Conservation (phyloP, 1,284 basidiomycete species). For the Malassezia furfur region DNA sequence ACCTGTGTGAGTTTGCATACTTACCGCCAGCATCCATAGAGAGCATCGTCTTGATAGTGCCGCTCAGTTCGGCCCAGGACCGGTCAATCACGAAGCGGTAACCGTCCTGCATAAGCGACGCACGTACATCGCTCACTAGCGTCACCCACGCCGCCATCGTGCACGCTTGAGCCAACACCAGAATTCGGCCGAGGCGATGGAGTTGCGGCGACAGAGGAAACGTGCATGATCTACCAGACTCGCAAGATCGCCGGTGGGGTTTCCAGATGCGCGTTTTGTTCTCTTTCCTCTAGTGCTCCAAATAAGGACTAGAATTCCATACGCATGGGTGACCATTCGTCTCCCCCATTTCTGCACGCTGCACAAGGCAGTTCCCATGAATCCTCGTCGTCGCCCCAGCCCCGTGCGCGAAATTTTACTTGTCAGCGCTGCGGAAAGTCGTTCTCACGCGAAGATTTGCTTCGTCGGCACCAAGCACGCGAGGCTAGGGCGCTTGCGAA, state of each 20-base stretch:
- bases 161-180: neutral
- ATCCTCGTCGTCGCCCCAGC: neutral
- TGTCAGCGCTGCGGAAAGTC: conserved; percentile 10
- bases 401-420: neutral
- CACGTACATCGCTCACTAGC: conserved; percentile 35
- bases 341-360: no score
- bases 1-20: conserved; percentile 25
- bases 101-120: conserved; percentile 24
- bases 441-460: conserved; percentile 12
- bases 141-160: conserved; percentile 29
- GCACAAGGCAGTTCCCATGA: no score
- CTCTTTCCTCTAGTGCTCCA: no score
- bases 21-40: conserved; percentile 25
- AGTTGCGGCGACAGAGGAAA: conserved; percentile 1
- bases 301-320: no score
- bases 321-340: no score
- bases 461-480: conserved; percentile 13
- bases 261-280: no score
- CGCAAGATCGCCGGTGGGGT: neutral
- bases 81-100: conserved; percentile 36
- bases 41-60: conserved; percentile 36
- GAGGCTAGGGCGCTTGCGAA: conserved; percentile 9
- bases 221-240: neutral
- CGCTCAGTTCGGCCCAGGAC: conserved; percentile 21
- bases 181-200: conserved; percentile 12